Conservation (phyloP, 495 filamentous ascomycete species). For the Trichocladium antarcticum region DNA sequence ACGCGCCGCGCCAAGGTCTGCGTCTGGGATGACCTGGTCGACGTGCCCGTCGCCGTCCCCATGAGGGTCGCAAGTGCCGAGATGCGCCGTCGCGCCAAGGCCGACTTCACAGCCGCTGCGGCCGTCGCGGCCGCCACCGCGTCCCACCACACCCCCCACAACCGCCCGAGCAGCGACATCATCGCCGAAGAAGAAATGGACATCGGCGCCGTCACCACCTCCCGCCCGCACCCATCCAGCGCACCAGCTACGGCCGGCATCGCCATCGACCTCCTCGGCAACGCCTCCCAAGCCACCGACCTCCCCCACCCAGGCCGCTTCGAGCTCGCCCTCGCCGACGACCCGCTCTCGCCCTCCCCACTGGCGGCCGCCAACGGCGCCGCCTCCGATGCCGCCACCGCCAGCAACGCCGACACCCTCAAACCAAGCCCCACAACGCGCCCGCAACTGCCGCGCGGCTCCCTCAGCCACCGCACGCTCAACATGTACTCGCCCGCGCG, state of each 20-base stretch:
- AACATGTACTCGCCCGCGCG: slow-evolving; percentile 37
- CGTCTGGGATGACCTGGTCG: slow-evolving; percentile 96
- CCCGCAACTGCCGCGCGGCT: slow-evolving; percentile 12
- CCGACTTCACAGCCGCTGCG: slow-evolving; percentile 12
- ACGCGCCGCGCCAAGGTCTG: slow-evolving; percentile 83
- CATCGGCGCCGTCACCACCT: slow-evolving; percentile 7
- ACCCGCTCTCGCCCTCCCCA: not conserved
- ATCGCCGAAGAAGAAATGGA: slow-evolving; percentile 25
- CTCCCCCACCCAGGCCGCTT: slow-evolving; percentile 78
- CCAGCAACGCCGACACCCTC: not conserved
- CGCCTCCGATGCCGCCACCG: not conserved
- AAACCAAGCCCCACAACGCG: not conserved
- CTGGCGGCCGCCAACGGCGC: not conserved
- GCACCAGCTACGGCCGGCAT: slow-evolving; percentile 28
- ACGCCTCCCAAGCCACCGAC: slow-evolving; percentile 48
- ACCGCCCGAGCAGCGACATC: slow-evolving; percentile 3
- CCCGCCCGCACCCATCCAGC: slow-evolving; percentile 34
- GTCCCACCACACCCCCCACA: not conserved
- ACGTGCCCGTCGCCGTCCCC: slow-evolving; percentile 86
- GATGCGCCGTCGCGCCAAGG: slow-evolving; percentile 48
- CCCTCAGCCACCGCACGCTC: slow-evolving; percentile 25
- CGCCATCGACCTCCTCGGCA: slow-evolving; percentile 56
- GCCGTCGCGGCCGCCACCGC: slow-evolving; percentile 35
- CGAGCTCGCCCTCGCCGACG: slow-evolving; percentile 45
- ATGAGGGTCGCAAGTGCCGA: slow-evolving; percentile 72